These are phyloP conservation scores for Collybiopsis confluens DNA, from an alignment of 768 basidiomycete species.

Conservation along the genomic window DNA sequence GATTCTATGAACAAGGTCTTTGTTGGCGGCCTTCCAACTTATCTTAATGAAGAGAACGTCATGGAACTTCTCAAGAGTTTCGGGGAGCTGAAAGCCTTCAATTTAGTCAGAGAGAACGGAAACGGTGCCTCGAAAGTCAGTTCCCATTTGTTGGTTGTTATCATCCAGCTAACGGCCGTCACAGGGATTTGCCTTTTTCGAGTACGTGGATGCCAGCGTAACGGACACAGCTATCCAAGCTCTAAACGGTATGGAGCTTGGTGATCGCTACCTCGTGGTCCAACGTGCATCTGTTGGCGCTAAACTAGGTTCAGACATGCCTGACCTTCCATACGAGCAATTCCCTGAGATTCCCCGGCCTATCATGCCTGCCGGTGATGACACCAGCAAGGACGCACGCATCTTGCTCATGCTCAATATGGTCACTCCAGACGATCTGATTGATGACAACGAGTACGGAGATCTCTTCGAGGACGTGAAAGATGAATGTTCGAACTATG, in stretches of 20 bases:
- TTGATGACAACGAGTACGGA: constrained; percentile 86
- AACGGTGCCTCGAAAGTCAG: constrained; percentile 82
- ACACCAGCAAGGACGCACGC: constrained; percentile 55
- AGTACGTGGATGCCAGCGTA: constrained; percentile 84
- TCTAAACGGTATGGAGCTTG: constrained; percentile 96
- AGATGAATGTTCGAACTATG: constrained; percentile 82
- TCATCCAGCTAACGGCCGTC: constrained; percentile 3
- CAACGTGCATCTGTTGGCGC: constrained; percentile 96
- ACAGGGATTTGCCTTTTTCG: constrained; percentile 98
- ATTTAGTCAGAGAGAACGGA: constrained; percentile 91
- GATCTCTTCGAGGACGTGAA: constrained; percentile 95
- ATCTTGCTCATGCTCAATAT: constrained; percentile 98
- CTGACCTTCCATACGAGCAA: constrained; percentile 71
- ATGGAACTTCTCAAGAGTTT: constrained; percentile 97
- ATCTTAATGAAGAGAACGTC: constrained; percentile 97
- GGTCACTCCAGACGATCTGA: constrained; percentile 91
- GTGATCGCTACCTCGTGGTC: constrained; percentile 92
- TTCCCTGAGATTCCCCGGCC: constrained; percentile 84
- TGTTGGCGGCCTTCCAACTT: constrained; percentile 91
- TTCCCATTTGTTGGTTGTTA: not conserved
- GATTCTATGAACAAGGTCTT: constrained; percentile 99
- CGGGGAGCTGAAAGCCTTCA: constrained; percentile 96
- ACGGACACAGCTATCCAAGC: constrained; percentile 97
- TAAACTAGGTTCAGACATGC: constrained; percentile 64
- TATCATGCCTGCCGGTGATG: constrained; percentile 82